Base-by-base conservation (phyloP, 352 stramenopile genomes). In the Achlya hypogyna region DNA sequence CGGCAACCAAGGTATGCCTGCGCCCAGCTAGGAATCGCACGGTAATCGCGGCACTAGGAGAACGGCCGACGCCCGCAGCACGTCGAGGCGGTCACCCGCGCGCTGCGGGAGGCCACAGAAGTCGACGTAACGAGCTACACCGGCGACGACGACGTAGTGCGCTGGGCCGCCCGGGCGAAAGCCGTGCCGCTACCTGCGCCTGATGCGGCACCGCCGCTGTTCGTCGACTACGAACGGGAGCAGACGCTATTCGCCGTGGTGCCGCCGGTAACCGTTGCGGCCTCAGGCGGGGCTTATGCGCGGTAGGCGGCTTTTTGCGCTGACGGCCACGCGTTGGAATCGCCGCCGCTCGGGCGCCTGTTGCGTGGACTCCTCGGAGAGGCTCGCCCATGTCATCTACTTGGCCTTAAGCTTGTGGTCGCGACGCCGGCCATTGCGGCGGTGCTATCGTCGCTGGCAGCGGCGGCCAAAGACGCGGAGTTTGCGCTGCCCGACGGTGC, bases 181-280 rank as follows among this genome's bases (percentile, higher is more conserved):
- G 8, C 14, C 12, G 2, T 56, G 31, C 2, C 49, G 31, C 8
- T 56, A n/a, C 49, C 49, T 12, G 16, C 18, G 31, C 22, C 23
- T 4, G 22, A 27, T 35, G 2, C 14, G 16, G 20, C 47, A 10
- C 47, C 60, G 16, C 34, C 60, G 20, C 27, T 58, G 14, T 35
- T 59, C 22, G 42, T 67, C 60, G 60, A 67, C 27, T 67, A 23
- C 28, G 23, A 67, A 9, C 60, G 60, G 12, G 60, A 67, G 27
- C 60, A 67, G 22, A 67, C 60, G 4, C 23, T 67, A 2, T 32
- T 67, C 12, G 60, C 47, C 2, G 51, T 58, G 2, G 9, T 67
- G 2, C 5, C 27, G 9, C 40, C 58, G 10, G 58, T 65, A 51
- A 16, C 10, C 4, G 1, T 18, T 53, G 4, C 4, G 28, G 12